Evolutionary conservation across 140 eudicot genomes (phyloP).

Genomic region (Oenanthe javanica): DNA sequence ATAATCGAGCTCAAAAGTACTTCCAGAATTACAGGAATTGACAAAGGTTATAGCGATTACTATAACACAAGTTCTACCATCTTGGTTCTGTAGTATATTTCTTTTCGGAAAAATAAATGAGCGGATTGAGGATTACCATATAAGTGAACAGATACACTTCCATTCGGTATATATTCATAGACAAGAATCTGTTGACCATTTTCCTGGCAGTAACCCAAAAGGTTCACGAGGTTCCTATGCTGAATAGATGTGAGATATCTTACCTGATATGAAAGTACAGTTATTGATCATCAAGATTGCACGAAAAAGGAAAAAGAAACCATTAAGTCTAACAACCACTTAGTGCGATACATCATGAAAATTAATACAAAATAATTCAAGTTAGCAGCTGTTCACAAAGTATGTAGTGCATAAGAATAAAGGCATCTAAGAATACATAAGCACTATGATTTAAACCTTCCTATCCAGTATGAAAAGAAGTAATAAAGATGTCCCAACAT

Average conservation of each 20-base stretch:
- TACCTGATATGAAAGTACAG: constrained; percentile 44
- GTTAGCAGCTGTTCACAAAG: not conserved
- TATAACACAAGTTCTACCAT: not conserved
- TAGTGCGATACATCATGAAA: not conserved
- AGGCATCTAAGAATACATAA: not conserved
- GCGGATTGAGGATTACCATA: constrained; percentile 54
- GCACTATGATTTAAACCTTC: not conserved
- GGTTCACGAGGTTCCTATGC: constrained; percentile 88
- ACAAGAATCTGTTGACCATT: constrained; percentile 79
- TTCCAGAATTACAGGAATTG: not conserved
- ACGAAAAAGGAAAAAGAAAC: not conserved
- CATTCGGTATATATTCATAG: constrained; percentile 89
- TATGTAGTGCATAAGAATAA: not conserved
- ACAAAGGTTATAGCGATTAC: not conserved
- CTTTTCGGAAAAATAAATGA: not conserved
- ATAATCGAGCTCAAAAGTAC: not conserved
- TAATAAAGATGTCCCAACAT: not conserved
- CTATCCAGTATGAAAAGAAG: not conserved
- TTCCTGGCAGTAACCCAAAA: constrained; percentile 89
- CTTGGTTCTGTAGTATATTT: not conserved
- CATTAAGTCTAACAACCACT: not conserved
- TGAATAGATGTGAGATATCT: constrained; percentile 88
- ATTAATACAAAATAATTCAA: not conserved
- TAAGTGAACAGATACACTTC: constrained; percentile 92
- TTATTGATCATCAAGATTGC: constrained; percentile 9